These are phyloP conservation scores for Pseudogymnoascus sp. DNA, from an alignment of 2,329 filamentous ascomycete genomes.

Conservation along the genomic window DNA sequence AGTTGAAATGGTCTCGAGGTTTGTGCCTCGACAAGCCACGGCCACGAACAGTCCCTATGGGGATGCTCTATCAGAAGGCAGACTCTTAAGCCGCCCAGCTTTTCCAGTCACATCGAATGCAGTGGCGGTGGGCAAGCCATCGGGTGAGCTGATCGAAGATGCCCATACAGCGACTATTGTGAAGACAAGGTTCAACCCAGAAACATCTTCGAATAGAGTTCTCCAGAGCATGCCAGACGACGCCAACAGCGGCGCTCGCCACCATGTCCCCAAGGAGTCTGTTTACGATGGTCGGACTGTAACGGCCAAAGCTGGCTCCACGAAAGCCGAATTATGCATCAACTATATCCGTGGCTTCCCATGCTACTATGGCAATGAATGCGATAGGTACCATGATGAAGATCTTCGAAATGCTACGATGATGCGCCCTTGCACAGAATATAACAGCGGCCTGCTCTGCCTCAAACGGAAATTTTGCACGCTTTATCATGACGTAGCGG, in stretches of 20 bases:
- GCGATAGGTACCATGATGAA: not conserved
- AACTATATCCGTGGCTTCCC: not conserved
- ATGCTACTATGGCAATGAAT: not conserved
- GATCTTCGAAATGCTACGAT: not conserved
- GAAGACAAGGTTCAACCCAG: not conserved
- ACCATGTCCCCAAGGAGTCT: not conserved
- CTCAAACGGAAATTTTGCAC: not conserved
- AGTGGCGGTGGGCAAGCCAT: not conserved
- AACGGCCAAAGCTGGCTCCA: not conserved
- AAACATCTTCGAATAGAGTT: not conserved
- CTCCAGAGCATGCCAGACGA: not conserved
- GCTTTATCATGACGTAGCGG: not conserved
- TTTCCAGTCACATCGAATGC: not conserved
- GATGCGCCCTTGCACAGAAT: not conserved
- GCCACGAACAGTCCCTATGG: not conserved
- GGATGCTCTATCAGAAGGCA: not conserved
- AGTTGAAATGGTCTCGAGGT: not conserved
- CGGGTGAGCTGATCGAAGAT: not conserved
- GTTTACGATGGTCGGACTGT: not conserved
- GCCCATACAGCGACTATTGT: not conserved
- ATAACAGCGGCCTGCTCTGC: not conserved
- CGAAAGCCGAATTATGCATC: not conserved
- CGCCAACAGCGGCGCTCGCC: not conserved
- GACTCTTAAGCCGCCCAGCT: not conserved
- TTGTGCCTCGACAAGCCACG: not conserved